These are phyloP conservation scores for Lasiosphaeria hispida DNA, from an alignment of 495 filamentous ascomycete genomes.

Conservation along the genomic window DNA sequence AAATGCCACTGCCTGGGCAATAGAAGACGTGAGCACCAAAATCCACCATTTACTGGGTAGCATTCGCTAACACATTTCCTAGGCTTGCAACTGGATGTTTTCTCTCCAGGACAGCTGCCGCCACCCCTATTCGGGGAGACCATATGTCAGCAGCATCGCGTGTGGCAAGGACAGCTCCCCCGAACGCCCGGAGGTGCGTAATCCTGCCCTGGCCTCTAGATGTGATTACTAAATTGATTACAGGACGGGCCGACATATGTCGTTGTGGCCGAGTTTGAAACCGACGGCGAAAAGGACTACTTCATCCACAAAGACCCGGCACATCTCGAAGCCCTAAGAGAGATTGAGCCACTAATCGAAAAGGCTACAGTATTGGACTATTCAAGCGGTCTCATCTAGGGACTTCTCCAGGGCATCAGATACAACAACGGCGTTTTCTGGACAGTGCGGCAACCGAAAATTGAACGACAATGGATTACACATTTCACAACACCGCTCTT, in stretches of 20 bases:
- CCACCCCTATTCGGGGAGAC: slow-evolving; percentile 1
- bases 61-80: neutral
- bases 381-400: too few species aligned
- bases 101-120: slow-evolving; percentile 3
- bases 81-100: neutral
- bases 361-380: neutral
- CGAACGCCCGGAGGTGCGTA: neutral
- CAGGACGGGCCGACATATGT: neutral
- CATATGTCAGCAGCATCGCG: neutral
- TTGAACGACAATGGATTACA: neutral
- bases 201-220: neutral
- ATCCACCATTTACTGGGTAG: neutral
- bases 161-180: neutral
- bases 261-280: neutral
- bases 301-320: neutral
- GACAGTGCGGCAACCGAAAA: neutral
- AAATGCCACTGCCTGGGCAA: slow-evolving; percentile 30
- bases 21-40: slow-evolving; percentile 45
- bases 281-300: neutral
- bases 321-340: neutral
- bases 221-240: neutral
- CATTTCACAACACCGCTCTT: neutral
- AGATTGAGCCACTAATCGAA: neutral
- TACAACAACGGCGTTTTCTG: too few species aligned
- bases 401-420: too few species aligned